Evolutionary conservation across 257 asterid species (phyloP), one percentile per base, ranked within the genome.

Genomic region (Lithospermum erythrorhizon): DNA sequence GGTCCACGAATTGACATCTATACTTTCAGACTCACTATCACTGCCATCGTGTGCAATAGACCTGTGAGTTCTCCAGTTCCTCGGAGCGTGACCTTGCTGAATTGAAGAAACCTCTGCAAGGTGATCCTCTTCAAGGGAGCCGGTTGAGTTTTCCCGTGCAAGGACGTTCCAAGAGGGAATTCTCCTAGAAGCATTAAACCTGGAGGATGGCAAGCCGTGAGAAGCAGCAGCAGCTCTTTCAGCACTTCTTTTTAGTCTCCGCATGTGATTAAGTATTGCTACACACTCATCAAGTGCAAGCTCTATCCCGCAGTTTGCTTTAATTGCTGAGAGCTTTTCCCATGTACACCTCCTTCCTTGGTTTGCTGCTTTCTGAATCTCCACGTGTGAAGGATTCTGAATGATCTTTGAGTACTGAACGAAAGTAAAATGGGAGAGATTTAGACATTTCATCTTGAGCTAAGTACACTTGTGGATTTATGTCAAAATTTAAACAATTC

Each of bases 311-410:
- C 98, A 91, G 66, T 91, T 91, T 18, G 95, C 95, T 81, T 88
- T 91, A 17, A 91, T 86, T 29, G 95, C 85, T 3, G 97, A 86
- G 20, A 91, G 88, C 76, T 91, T 91, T 86, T 91, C 98, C 97
- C 97, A 91, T 9, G 90, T 91, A 77, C 95, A 88, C 41, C 97
- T 77, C 61, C 97, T 77, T 27, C 98, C 98, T 68, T 91, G 98
- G 68, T 88, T 82, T 35, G 95, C 94, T 24, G 97, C 81, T 66
- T 86, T 89, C 61, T 86, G 97, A 63, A 86, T 81, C 58, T 91
- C 98, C 60, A 65, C 69, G 19, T 83, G 80, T 2, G 97, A 79
- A 17, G 97, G 98, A 52, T 91, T 91, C 68, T 88, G 98, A 62
- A 91, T 78, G 41, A 91, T 77, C 74, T 91, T 91, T 9, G 87